Percentiles rank a stretch among this genome's conserved stretches.
These are phyloP conservation scores for Fraxinus angustifolia DNA, from an alignment of 305 asterid species.

Conservation along the genomic window DNA sequence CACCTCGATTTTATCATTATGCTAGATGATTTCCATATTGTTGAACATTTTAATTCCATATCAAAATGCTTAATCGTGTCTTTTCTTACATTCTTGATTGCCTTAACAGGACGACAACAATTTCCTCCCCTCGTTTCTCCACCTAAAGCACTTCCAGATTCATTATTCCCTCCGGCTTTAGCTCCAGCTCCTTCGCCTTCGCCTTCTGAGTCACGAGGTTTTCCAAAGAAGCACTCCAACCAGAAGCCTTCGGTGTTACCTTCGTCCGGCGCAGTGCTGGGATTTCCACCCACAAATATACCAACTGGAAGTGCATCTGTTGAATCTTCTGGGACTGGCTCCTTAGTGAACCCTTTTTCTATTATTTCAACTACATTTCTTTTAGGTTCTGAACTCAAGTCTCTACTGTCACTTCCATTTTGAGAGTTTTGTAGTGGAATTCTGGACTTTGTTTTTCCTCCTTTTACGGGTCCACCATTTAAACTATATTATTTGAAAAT, in stretches of 20 bases:
- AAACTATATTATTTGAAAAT: background rate
- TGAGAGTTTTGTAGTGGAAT: slow-evolving; percentile 17
- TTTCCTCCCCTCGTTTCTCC: slow-evolving; percentile 68
- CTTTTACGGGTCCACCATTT: background rate
- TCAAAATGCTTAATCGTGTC: background rate
- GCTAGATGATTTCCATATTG: background rate
- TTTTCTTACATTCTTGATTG: background rate
- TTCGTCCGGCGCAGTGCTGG: slow-evolving; percentile 46
- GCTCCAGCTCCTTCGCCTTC: slow-evolving; percentile 76
- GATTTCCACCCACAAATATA: slow-evolving; percentile 68
- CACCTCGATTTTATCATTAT: background rate
- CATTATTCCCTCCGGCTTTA: slow-evolving; percentile 45
- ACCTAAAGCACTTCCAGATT: slow-evolving; percentile 54
- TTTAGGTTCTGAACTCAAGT: slow-evolving; percentile 32
- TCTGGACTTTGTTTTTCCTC: slow-evolving; percentile 22
- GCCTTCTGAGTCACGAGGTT: slow-evolving; percentile 63
- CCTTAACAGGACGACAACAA: slow-evolving; percentile 61
- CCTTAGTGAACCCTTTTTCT: slow-evolving; percentile 31
- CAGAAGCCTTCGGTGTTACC: slow-evolving; percentile 46
- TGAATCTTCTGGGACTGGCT: slow-evolving; percentile 38
- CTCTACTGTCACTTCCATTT: slow-evolving; percentile 17
- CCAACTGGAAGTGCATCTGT: slow-evolving; percentile 56
- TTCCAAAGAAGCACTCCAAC: slow-evolving; percentile 45
- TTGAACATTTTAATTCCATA: background rate
- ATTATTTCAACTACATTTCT: slow-evolving; percentile 34